phyloP scores from a whole-genome alignment of 495 filamentous ascomycete species.

The Penicillium steckii region DNA sequence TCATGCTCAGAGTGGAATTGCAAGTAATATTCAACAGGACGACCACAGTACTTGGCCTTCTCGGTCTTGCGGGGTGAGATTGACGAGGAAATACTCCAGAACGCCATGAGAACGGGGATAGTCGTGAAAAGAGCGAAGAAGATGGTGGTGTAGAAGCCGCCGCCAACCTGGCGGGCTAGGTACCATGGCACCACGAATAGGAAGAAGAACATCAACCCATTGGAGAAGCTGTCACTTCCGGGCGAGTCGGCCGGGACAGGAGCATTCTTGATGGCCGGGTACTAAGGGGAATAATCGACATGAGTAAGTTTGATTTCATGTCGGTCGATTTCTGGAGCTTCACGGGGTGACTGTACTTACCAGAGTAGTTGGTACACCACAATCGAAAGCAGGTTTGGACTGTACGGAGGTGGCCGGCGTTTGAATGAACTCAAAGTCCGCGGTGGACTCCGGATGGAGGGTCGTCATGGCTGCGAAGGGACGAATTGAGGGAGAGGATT shows the following conservation, averaged over 20 bases:
- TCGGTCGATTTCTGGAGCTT: conserved; percentile 1
- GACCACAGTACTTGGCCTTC: conserved; percentile 62
- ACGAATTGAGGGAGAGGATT: conserved; percentile 26
- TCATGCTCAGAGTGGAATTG: conserved; percentile 77
- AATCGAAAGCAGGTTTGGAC: conserved; percentile 33
- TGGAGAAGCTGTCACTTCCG: conserved; percentile 58
- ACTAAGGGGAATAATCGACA: conserved; percentile 37
- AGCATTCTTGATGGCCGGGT: conserved; percentile 63
- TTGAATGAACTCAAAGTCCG: conserved; percentile 67
- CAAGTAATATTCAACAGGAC: conserved; percentile 80
- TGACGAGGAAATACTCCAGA: conserved; percentile 57
- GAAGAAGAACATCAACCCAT: conserved; percentile 52
- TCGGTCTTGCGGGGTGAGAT: conserved; percentile 63
- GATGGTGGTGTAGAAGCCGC: conserved; percentile 56
- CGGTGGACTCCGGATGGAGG: conserved; percentile 51
- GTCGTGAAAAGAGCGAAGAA: conserved; percentile 57
- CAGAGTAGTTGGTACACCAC: conserved; percentile 29
- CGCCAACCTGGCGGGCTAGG: conserved; percentile 51
- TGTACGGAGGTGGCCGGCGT: conserved; percentile 56
- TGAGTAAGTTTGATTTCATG: neutral
- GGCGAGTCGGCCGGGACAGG: conserved; percentile 63
- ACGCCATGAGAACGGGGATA: conserved; percentile 56
- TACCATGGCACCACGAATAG: conserved; percentile 51
- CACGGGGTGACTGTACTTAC: conserved; percentile 14
- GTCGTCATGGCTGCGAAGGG: conserved; percentile 41